Evolutionary conservation across 208 protist genomes (phyloP), one percentile per base, ranked within the genome.

Genomic region (Trypanosoma cruzi): DNA sequence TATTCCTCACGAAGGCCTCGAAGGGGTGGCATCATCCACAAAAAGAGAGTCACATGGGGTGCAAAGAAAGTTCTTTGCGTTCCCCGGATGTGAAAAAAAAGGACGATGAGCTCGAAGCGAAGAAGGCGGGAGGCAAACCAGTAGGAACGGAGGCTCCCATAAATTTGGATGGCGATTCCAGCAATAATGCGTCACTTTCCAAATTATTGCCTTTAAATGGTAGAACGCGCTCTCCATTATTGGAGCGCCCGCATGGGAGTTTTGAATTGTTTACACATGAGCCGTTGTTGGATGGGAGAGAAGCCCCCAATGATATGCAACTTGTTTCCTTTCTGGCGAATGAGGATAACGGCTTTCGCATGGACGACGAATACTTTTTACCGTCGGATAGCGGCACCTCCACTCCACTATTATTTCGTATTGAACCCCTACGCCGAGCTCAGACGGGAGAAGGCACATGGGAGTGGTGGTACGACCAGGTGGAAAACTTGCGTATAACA

Each of bases 391-490:
- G 40, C 44, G 66, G 56, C 36, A 70, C n/a, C 31, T 59, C 55
- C 52, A 75, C 77, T 3, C 85, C 85, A 44, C 83, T 84, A 64
- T 72, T 92, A n/a, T 90, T 92, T 67, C 89, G 79, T 42, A 77
- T 88, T 28, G 18, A 68, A 58, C 76, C 79, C 0, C 75, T 77
- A 5, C 57, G 66, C 20, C 73, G 68, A 24, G 67, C 58, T 31
- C 67, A 81, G 24, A 52, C 40, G 60, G 52, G 72, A 73, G 61
- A 70, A 16, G 81, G 81, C 20, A 82, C 79, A 60, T 92, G 85
- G 89, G 68, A 73, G 61, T 94, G 89, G 89, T 94, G 89, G 89
- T 79, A 81, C 31, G 72, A 89, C 14, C 82, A 90, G 73, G 64
- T 94, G 52, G 76, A 81, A n/a, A 63, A 64, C 24, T 75, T 87